Evolutionary conservation across 345 rosid species (phyloP).

Genomic region (Euphorbia pulcherrima): DNA sequence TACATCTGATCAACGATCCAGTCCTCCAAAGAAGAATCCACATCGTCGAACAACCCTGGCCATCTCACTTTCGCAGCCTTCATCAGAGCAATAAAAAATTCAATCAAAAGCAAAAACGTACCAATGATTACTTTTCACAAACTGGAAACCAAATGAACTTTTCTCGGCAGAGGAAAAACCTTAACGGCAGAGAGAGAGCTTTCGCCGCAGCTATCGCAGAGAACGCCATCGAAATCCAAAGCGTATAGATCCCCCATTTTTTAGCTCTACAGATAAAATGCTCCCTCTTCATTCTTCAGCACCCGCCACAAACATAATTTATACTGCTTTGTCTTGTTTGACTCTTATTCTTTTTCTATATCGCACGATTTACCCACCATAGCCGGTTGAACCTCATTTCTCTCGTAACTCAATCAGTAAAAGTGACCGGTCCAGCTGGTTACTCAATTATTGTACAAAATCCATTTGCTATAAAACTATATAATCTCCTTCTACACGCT

Average conservation of each 20-base stretch:
- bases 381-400: slow-evolving; percentile 36
- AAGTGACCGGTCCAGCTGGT: slow-evolving; percentile 39
- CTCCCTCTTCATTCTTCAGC: neutral
- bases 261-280: slow-evolving; percentile 1
- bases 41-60: slow-evolving; percentile 63
- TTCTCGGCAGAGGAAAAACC: slow-evolving; percentile 29
- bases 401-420: slow-evolving; percentile 4
- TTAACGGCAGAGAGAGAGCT: slow-evolving; percentile 92
- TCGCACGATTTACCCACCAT: slow-evolving; percentile 27
- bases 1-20: slow-evolving; percentile 92
- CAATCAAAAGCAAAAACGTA: neutral
- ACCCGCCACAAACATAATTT: slow-evolving; percentile 17
- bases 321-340: neutral
- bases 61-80: slow-evolving; percentile 88
- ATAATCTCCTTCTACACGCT: neutral
- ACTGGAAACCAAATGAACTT: neutral
- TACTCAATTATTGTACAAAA: slow-evolving; percentile 12
- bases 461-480: neutral
- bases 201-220: slow-evolving; percentile 93
- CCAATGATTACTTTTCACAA: neutral
- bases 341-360: neutral
- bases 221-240: slow-evolving; percentile 92
- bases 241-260: slow-evolving; percentile 65
- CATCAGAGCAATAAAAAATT: neutral
- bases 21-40: slow-evolving; percentile 55